A percentile compares a stretch with the other conserved stretches of the same genome.
Evolutionary conservation across 179 eudicot genomes (phyloP).

Genomic region (Patellifolia procumbens): DNA sequence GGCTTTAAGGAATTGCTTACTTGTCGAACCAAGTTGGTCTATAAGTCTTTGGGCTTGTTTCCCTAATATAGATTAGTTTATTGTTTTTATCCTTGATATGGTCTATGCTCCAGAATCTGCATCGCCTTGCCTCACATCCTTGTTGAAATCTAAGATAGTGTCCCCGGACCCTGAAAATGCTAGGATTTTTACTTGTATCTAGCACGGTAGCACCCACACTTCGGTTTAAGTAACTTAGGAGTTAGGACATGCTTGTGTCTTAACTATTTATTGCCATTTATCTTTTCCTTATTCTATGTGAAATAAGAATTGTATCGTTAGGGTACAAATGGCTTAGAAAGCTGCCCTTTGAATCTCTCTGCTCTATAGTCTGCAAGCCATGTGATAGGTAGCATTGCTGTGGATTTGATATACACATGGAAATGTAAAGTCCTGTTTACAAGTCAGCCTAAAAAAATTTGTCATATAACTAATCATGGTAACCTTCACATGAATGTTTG

Average conservation of each 20-base stretch:
- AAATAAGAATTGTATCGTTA: neutral
- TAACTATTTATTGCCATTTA: too few relatives aligned
- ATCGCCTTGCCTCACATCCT: neutral
- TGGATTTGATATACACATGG: neutral
- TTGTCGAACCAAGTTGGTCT: too few relatives aligned
- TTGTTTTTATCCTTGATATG: neutral
- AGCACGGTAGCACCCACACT: neutral
- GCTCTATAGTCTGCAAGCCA: neutral
- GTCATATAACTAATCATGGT: neutral
- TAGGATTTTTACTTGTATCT: neutral
- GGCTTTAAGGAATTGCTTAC: too few relatives aligned
- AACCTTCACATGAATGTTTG: neutral
- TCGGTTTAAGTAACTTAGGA: neutral
- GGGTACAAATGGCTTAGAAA: neutral
- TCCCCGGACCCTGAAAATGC: too few relatives aligned
- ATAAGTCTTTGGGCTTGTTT: too few relatives aligned
- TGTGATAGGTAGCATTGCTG: slow-evolving; percentile 1
- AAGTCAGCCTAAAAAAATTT: neutral
- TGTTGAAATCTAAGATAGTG: neutral
- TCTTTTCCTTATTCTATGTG: neutral
- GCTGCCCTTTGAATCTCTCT: neutral
- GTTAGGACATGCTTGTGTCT: neutral
- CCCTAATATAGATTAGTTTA: too few relatives aligned
- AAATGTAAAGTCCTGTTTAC: neutral
- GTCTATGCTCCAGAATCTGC: neutral